Evolutionary conservation across 169 alveolate species (phyloP).

Genomic region (Amoebophrya sp.): DNA sequence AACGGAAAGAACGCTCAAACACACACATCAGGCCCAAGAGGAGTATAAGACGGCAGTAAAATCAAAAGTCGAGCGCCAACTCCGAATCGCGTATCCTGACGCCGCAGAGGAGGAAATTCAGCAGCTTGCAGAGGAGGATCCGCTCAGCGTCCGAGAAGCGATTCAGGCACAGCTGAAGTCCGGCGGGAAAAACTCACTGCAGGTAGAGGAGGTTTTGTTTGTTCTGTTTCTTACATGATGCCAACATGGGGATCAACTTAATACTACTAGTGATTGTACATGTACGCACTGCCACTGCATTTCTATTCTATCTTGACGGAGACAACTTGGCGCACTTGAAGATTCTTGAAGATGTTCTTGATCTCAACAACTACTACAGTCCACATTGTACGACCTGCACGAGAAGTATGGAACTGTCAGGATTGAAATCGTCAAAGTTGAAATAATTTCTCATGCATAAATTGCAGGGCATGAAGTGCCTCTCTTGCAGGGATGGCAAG

Average conservation of each 20-base stretch:
- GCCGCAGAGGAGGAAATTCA: background rate
- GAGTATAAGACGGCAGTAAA: background rate
- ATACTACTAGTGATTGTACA: background rate
- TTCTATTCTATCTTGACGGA: background rate
- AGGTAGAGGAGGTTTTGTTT: background rate
- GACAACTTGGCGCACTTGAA: background rate
- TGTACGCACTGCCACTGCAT: background rate
- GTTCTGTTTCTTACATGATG: background rate
- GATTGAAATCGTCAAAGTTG: too few species aligned
- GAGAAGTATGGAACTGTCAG: too few species aligned
- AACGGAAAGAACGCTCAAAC: background rate
- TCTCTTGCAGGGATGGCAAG: too few species aligned
- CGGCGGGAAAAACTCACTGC: background rate
- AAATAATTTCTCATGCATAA: too few species aligned
- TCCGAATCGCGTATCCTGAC: background rate
- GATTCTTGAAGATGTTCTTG: background rate
- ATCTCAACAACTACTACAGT: background rate
- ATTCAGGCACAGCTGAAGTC: background rate
- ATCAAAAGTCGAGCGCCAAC: background rate
- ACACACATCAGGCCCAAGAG: constrained; percentile 4
- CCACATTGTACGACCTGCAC: background rate
- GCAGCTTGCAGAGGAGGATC: background rate
- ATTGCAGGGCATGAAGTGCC: too few species aligned
- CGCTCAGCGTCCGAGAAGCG: background rate
- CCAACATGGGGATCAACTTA: background rate